These are phyloP conservation scores for Aspergillus calidoustus DNA, from an alignment of 2,329 filamentous ascomycete species.

Conservation along the genomic window DNA sequence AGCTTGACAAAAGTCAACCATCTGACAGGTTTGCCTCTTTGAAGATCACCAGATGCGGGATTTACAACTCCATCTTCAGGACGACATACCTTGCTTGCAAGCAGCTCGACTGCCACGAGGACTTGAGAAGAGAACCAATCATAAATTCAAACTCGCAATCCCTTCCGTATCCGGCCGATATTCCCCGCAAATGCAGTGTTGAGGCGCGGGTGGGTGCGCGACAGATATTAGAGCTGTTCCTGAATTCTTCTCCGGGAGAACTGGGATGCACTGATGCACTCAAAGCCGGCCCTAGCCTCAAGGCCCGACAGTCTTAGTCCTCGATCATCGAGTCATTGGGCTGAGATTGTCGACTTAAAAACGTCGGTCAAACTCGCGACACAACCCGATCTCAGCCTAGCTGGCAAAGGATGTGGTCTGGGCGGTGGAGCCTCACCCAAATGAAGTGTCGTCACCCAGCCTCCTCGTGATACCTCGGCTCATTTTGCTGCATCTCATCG, in stretches of 20 bases:
- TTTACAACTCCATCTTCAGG: background rate
- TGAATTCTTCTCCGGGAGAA: constrained; percentile 2
- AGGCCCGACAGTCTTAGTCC: background rate
- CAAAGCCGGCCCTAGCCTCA: background rate
- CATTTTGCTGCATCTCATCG: background rate
- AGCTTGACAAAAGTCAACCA: background rate
- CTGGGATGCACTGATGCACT: background rate
- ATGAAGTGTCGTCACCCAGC: constrained; percentile 1
- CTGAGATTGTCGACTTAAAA: background rate
- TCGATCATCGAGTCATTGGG: background rate
- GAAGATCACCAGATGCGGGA: constrained; percentile 6
- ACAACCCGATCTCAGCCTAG: constrained; percentile 15
- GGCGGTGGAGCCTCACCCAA: constrained; percentile 14
- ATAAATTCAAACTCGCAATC: constrained; percentile 7
- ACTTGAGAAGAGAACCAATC: background rate
- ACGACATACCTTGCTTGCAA: background rate
- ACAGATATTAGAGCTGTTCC: constrained; percentile 2
- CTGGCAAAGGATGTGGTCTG: constrained; percentile 7
- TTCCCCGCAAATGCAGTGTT: constrained; percentile 1
- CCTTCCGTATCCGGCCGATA: constrained; percentile 9
- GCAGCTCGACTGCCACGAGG: background rate
- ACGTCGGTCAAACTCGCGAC: constrained; percentile 6
- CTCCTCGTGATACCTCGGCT: constrained; percentile 22
- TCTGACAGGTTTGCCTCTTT: background rate
- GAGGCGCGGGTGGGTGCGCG: background rate